Conservation (phyloP, 192 early-diverging fungal species). For the Coemansia guatemalensis region DNA sequence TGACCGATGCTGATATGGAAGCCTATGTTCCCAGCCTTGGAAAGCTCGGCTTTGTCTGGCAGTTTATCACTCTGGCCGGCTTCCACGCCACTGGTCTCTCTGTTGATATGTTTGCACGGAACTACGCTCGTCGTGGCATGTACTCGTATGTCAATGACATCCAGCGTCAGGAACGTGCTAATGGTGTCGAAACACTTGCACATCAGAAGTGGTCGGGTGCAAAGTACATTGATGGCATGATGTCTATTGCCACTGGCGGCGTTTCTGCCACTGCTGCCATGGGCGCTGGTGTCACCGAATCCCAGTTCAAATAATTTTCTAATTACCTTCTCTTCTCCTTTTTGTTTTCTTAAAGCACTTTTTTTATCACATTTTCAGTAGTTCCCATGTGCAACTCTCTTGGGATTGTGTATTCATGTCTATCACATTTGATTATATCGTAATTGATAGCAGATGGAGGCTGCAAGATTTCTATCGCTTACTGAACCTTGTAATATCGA, state of each 20-base stretch:
- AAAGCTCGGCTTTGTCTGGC: constrained; percentile 93
- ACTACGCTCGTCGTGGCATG: constrained; percentile 89
- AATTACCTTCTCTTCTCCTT: background rate
- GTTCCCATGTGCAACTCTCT: too few species aligned
- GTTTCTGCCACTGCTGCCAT: constrained; percentile 93
- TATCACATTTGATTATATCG: too few species aligned
- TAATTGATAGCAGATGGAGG: too few species aligned
- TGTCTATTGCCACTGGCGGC: constrained; percentile 92
- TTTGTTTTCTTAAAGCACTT: too few species aligned
- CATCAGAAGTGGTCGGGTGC: constrained; percentile 97
- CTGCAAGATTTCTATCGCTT: too few species aligned
- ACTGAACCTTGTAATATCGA: too few species aligned
- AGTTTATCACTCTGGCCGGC: constrained; percentile 96
- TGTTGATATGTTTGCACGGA: constrained; percentile 81
- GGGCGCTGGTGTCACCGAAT: constrained; percentile 88
- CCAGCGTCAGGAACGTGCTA: constrained; percentile 87
- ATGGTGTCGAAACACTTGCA: constrained; percentile 87
- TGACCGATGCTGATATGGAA: constrained; percentile 87
- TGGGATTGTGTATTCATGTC: too few species aligned
- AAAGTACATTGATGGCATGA: constrained; percentile 84
- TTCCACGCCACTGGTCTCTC: constrained; percentile 91
- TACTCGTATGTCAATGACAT: constrained; percentile 89
- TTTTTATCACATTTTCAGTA: too few species aligned
- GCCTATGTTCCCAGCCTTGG: constrained; percentile 80
- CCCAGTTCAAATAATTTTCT: constrained; percentile 64